Base-by-base conservation (phyloP, 257 asterid genomes). In the Solanum commersonii region DNA sequence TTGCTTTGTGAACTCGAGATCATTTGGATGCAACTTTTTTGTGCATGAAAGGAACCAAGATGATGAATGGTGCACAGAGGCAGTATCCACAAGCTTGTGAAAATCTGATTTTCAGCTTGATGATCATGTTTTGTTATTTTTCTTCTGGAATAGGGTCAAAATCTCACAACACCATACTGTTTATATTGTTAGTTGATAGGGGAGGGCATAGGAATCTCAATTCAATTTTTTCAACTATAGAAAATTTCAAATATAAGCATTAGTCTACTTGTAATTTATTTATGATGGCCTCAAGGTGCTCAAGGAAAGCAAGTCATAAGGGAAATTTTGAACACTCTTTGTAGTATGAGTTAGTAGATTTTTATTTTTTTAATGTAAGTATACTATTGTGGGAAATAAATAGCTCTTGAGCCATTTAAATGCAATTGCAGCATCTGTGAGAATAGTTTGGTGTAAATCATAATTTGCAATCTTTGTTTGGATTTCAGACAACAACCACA, bases 161-260 rank as follows among this genome's bases (percentile, higher is more conserved):
- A 35, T 46, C 29, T 81, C 44, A 81, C 34, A 82, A 77, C 76
- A 86, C 84, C 60, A 86, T 83, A 88, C 83, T 91, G 92, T 91
- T 90, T 81, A 91, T 91, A 90, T 73, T 83, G 67, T 83, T 84
- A 89, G 90, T 87, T 91, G 88, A 87, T 84, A 88, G 88, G 31
- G 68, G n/a, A 52, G 60, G 84, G 87, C 82, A 85, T 87, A 90
- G 90, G 85, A 87, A 78, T 84, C 85, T 86, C 78, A 79, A 35
- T 88, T 89, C 87, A 88, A 29, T 87, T 71, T 84, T 74, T 87
- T 70, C 77, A 88, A 87, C 83, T 70, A 49, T 63, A 72, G 59
- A 87, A 49, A 88, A 25, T 33, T 89, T 71, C 83, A 27, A 25
- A 74, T n/a, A 86, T 84, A 72, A 65, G 71, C 68, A 76, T 82